These are phyloP conservation scores for Calonectria pauciramosa DNA, from an alignment of 2,329 filamentous ascomycete species.

Conservation along the genomic window DNA sequence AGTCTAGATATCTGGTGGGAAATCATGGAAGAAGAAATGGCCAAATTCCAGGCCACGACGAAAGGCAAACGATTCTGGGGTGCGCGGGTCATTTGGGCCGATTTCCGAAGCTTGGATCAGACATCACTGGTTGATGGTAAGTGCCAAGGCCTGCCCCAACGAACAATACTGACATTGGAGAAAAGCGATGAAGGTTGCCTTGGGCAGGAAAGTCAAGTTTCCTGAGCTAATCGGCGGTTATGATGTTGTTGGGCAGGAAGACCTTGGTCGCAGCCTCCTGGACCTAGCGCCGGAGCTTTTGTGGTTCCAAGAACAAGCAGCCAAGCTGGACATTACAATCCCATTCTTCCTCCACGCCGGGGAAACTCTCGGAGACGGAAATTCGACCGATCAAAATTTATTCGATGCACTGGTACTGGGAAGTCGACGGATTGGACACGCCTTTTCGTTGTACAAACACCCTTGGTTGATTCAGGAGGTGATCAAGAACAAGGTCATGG, in stretches of 20 bases:
- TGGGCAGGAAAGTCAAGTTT: conserved; percentile 8
- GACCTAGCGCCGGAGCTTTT: conserved; percentile 9
- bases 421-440: conserved; percentile 76
- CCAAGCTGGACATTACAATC: conserved; percentile 46
- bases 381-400: conserved; percentile 73
- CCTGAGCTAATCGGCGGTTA: conserved; percentile 2
- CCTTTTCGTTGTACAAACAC: conserved; percentile 76
- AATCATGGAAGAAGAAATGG: conserved; percentile 1
- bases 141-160: neutral
- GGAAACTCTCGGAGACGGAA: conserved; percentile 75
- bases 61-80: conserved; percentile 15
- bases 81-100: conserved; percentile 1
- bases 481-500: conserved; percentile 74
- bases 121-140: neutral
- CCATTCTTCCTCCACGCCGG: conserved; percentile 81
- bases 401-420: conserved; percentile 78
- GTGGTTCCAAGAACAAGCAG: conserved; percentile 2
- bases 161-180: neutral
- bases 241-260: conserved; percentile 7
- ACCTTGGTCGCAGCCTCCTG: neutral
- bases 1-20: conserved; percentile 12
- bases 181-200: conserved; percentile 5
- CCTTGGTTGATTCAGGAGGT: conserved; percentile 76
- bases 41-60: neutral
- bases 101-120: neutral